Base-by-base conservation (phyloP, 1,284 basidiomycete genomes). In the Naganishia sp. region DNA sequence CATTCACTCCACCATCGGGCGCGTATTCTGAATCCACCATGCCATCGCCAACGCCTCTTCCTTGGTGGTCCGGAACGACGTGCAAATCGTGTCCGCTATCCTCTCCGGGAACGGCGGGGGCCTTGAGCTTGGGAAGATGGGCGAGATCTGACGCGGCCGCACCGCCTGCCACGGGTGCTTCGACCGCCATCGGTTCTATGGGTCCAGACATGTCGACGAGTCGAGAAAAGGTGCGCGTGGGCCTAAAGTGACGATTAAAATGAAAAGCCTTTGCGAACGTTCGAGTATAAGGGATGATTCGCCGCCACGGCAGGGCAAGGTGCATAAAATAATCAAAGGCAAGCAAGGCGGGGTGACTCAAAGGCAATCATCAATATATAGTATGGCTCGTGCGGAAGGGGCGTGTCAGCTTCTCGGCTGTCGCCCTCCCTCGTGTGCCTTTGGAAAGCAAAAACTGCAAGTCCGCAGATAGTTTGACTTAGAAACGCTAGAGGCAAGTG, bases 121-220 rank as follows among this genome's bases (percentile, higher is more conserved):
- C 55, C 4, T 48, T 15, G 31, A 60, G 31, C 10, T 66, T 53
- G 9, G 65, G 65, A 15, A 66, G 33, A 13, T 55, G 52, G 13
- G 65, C 59, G 16, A 48, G 44, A 45, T 66, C 65, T 5, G 52
- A 45, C n/a, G 49, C 65, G 23, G 59, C 42, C 21, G 65, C 55
- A 16, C 48, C 25, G 50, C 59, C 59, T 18, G 56, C 39, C 33
- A 60, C 31, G 11, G 65, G 65, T 39, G 57, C 65, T 48, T 66
- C 65, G 33, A 66, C 65, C 31, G 65, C 65, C 65, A 66, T 66
- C 15, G 59, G 52, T 55, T 63, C 65, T 42, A 43, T 39, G 3
- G 49, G 15, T 52, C 21, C 23, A 25, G 59, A 61, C 59, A 61
- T 61, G 48, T n/a, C 50, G 36, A 31, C 21, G 3, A 39, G n/a